phyloP scores from a whole-genome alignment of 306 rosid genomes.

The Quercus variabilis region DNA sequence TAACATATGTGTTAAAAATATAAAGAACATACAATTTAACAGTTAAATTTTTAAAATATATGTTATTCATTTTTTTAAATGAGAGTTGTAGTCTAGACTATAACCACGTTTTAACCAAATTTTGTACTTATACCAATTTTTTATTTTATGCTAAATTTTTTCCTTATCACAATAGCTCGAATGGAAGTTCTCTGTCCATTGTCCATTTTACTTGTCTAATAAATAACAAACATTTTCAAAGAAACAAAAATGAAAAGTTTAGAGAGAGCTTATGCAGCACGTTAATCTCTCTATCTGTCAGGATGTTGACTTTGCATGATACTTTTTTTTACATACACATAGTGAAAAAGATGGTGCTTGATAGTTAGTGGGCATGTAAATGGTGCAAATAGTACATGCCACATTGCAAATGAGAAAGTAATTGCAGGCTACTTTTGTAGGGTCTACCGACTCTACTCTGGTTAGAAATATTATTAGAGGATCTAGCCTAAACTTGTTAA shows the following conservation, averaged over 20 bases:
- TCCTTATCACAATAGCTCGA: not conserved
- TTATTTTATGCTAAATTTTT: too few species aligned
- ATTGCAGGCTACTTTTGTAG: not conserved
- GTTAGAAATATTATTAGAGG: not conserved
- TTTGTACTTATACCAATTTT: too few species aligned
- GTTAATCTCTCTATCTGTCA: not conserved
- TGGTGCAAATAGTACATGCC: too few species aligned
- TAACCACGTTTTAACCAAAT: too few species aligned
- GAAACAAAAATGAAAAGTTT: not conserved
- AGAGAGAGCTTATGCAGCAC: not conserved
- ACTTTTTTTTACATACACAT: too few species aligned
- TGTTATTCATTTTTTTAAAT: too few species aligned
- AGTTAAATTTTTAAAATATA: too few species aligned
- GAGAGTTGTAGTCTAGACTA: accelerated
- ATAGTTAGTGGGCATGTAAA: too few species aligned
- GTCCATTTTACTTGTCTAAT: not conserved
- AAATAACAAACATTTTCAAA: not conserved
- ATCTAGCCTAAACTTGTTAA: too few species aligned
- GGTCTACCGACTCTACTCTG: not conserved
- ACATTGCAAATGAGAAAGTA: not conserved
- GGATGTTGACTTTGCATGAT: not conserved
- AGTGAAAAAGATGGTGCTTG: too few species aligned
- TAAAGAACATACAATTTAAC: accelerated
- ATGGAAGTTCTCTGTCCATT: not conserved
- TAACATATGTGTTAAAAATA: accelerated